Evolutionary conservation across 2,329 filamentous ascomycete genomes (phyloP), one percentile per base, ranked within the genome.

Genomic region (Curvularia sp.): DNA sequence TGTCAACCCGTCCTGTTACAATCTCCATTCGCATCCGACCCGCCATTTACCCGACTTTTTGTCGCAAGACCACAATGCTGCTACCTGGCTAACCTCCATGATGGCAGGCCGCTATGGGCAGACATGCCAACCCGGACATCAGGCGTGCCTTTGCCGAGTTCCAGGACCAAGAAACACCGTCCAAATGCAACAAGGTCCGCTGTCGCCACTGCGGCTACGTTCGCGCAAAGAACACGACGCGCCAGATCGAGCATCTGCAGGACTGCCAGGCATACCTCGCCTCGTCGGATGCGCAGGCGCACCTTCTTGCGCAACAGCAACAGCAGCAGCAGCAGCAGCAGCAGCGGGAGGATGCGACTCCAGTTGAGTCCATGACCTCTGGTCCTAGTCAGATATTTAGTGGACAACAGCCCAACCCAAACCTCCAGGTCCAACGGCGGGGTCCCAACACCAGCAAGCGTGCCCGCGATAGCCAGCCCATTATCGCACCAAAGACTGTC

Each of bases 171-270:
- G 75, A 78, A 55, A 79, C 76, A 39, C 77, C 77, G 13, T 75
- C 77, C 30, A 80, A 80, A 77, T 82, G 80, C 66, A 80, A 80
- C 63, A 81, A 81, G 59, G 79, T 81, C 12, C 78, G 81, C 64
- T 83, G 81, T 64, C 73, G 78, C 18, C 76, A 81, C 59, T 83
- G 81, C 70, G 81, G 81, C 58, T 82, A 77, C 66, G 78, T 80
- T 39, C 78, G 81, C 59, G 81, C 80, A 32, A 82, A 81, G 72
- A 83, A 83, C 69, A 81, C 80, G 10, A 83, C 81, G 9, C 78
- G 81, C 60, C 81, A 83, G 68, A 80, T 81, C 58, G 80, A 83
- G 59, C 81, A 83, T 61, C 77, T 83, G 2, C 77, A 80, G 46
- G 71, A 75, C 54, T 83, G 81, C 64, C 74, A 78, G 60, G 67